These are phyloP conservation scores for Aspergillus clavatus DNA, from an alignment of 2,329 filamentous ascomycete species.

Conservation along the genomic window DNA sequence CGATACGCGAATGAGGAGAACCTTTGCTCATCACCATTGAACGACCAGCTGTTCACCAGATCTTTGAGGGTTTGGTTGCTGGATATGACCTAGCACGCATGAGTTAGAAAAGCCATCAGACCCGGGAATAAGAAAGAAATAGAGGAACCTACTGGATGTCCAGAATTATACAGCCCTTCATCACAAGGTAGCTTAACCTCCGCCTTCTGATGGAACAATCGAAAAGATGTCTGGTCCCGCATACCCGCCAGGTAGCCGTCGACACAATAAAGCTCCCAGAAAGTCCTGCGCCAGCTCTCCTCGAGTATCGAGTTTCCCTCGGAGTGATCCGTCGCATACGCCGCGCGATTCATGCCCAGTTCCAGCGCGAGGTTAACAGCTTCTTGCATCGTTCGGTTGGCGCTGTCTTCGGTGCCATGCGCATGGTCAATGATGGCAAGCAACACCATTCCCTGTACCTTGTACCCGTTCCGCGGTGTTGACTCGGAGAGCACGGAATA, in stretches of 20 bases:
- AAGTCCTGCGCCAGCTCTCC: conserved; percentile 79
- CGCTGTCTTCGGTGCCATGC: conserved; percentile 21
- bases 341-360: conserved; percentile 64
- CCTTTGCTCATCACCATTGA: conserved; percentile 52
- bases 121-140: too few species aligned
- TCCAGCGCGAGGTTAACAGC: conserved; percentile 65
- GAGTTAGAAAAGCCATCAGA: not conserved
- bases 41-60: conserved; percentile 58
- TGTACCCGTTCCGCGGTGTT: conserved; percentile 23
- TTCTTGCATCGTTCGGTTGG: conserved; percentile 46
- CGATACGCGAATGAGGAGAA: conserved; percentile 80
- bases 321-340: conserved; percentile 44
- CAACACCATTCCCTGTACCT: conserved; percentile 29
- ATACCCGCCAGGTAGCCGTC: conserved; percentile 76
- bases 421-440: conserved; percentile 28
- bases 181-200: conserved; percentile 71
- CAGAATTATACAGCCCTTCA: conserved; percentile 51
- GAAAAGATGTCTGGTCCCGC: conserved; percentile 13
- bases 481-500: conserved; percentile 10
- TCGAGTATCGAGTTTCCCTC: conserved; percentile 60
- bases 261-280: conserved; percentile 73
- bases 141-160: conserved; percentile 8
- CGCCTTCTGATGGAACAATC: conserved; percentile 43
- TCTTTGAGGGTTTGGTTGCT: conserved; percentile 49
- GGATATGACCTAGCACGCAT: conserved; percentile 48